Percentiles rank a stretch among this genome's conserved stretches.
Conservation (phyloP, 1,139 yeast genomes). For the Kurtzmaniella quercitrusa region DNA sequence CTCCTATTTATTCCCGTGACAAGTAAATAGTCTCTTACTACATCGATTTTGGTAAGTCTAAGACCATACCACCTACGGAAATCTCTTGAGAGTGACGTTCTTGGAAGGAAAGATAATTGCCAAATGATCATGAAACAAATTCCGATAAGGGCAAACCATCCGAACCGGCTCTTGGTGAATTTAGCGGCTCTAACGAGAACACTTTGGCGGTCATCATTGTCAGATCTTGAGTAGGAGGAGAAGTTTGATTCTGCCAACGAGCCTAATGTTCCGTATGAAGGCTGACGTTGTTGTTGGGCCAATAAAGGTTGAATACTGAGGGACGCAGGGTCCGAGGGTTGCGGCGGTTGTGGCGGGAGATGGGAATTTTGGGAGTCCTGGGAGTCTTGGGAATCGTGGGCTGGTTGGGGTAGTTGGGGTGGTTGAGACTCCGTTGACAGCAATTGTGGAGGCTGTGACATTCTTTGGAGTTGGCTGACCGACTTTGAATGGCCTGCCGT, state of each 20-base stretch:
- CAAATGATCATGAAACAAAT: conserved; percentile 49
- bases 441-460: not conserved
- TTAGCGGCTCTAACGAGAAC: conserved; percentile 4
- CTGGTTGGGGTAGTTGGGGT: too few species aligned
- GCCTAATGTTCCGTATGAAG: not conserved
- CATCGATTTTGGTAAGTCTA: conserved; percentile 58
- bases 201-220: not conserved
- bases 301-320: not conserved
- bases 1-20: conserved; percentile 22
- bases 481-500: not conserved
- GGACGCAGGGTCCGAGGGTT: not conserved
- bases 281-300: not conserved
- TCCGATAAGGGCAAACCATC: conserved; percentile 54
- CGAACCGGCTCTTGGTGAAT: conserved; percentile 38
- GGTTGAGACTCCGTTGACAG: not conserved
- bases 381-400: not conserved
- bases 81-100: conserved; percentile 84
- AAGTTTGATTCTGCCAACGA: not conserved
- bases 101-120: conserved; percentile 72
- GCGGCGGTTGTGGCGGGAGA: not conserved
- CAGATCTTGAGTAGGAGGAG: not conserved
- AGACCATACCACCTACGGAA: conserved; percentile 71
- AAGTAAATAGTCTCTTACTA: conserved; percentile 40
- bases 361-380: not conserved
- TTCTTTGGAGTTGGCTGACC: not conserved